Evolutionary conservation across 768 basidiomycete species (phyloP).

Genomic region (Tricholoma flavovirens): DNA sequence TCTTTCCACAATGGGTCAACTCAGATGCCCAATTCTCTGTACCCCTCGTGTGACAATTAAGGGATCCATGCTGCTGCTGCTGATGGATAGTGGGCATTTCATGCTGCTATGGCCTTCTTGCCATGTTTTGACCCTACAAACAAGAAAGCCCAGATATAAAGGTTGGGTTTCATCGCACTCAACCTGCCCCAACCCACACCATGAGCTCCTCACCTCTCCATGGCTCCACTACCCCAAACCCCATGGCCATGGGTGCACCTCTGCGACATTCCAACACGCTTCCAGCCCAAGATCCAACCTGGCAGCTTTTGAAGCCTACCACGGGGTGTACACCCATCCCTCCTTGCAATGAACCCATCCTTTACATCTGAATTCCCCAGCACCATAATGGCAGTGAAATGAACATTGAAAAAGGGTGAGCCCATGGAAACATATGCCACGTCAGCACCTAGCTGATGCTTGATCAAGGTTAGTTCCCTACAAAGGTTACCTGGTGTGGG

Average conservation of each 20-base stretch:
- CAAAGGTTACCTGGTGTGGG: neutral
- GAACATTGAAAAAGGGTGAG: neutral
- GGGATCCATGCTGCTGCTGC: too few relatives aligned
- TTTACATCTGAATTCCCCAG: neutral
- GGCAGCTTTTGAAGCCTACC: neutral
- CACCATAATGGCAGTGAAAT: neutral
- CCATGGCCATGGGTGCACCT: neutral
- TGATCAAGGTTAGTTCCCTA: neutral
- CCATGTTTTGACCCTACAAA: neutral
- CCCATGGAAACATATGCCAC: neutral
- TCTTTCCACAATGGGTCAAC: too few relatives aligned
- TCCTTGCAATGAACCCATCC: neutral
- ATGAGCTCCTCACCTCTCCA: neutral
- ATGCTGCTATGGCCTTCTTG: neutral
- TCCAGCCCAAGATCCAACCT: neutral
- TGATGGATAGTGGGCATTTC: neutral
- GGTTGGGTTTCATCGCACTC: neutral
- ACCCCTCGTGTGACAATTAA: too few relatives aligned
- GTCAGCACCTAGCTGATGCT: neutral
- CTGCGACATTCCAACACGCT: neutral
- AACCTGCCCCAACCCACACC: neutral
- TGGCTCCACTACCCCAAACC: neutral
- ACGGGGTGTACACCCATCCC: neutral
- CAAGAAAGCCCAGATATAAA: neutral
- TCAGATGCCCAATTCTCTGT: too few relatives aligned